Evolutionary conservation across 2,329 filamentous ascomycete species (phyloP), one percentile per base, ranked within the genome.

Genomic region (Lasiodiplodia sp.): DNA sequence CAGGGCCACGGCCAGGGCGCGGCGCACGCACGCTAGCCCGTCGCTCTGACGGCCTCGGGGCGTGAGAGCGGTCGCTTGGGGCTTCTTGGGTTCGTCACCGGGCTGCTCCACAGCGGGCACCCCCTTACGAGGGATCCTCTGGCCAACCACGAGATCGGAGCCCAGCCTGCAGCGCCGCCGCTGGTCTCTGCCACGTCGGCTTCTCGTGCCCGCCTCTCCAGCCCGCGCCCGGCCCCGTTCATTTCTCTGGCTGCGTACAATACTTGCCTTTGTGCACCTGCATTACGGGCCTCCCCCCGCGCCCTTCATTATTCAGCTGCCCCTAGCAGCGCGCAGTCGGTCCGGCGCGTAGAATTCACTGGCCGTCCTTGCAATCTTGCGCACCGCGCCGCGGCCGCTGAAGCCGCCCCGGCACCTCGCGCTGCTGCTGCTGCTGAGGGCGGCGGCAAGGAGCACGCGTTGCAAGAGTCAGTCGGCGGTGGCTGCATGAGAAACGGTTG

Each of bases 181-280:
- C 44, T 64, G 44, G 60, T 64, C 37, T n/a, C 38, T 52, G 60
- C 60, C 60, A 64, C 60, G 60, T 64, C 60, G 60, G 60, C 60
- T 40, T 62, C 38, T 44, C 18, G 37, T 49, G 57, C 57, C 57
- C 57, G 40, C 57, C 57, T 47, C 38, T 37, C 60, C 44, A 52
- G 60, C 60, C 60, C 60, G 60, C 23, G 40, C 60, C 40, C 60
- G 58, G 58, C 60, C 60, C 47, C 38, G 60, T 37, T 38, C 60
- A 52, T 64, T 64, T 64, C 40, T 31, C 25, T 63, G 23, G 21
- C 40, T 34, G 53, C 38, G 53, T 37, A 49, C 38, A 23, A 57
- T 60, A 47, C 40, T 47, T 49, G 58, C 58, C 60, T 52, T 64
- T 64, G 60, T 64, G 60, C 60, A 64, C 60, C 57, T 62, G 60